A percentile compares a stretch with the other conserved stretches of the same genome.
Conservation (phyloP, 2,329 filamentous ascomycete genomes). For the Mycosphaerella sp. region DNA sequence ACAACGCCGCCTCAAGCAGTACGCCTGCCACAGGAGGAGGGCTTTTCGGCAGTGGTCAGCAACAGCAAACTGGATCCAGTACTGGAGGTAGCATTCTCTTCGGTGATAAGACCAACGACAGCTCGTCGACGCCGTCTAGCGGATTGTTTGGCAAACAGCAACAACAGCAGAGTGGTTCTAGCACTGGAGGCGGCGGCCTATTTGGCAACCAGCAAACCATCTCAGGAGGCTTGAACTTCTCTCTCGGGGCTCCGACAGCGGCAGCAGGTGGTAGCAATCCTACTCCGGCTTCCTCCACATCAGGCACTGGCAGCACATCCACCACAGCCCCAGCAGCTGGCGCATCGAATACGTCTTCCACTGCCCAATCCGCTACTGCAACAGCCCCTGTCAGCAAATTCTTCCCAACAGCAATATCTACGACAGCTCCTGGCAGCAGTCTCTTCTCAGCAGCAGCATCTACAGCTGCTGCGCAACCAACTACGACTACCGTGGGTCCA, state of each 20-base stretch:
- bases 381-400: not conserved
- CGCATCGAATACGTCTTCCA: not conserved
- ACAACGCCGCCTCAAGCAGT: constrained; percentile 8
- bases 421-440: not conserved
- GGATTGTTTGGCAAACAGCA: constrained; percentile 7
- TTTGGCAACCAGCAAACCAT: not conserved
- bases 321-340: constrained; percentile 1
- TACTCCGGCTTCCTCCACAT: not conserved
- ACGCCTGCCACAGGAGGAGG: constrained; percentile 8
- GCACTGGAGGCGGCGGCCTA: not conserved
- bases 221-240: not conserved
- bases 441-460: not conserved
- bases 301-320: constrained; percentile 1
- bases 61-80: constrained; percentile 8
- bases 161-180: constrained; percentile 8
- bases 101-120: constrained; percentile 1
- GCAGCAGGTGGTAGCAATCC: not conserved
- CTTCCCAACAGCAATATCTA: not conserved
- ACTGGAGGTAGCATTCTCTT: constrained; percentile 12
- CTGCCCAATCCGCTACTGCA: not conserved
- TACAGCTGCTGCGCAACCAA: not conserved
- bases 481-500: not conserved
- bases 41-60: constrained; percentile 13
- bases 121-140: not conserved
- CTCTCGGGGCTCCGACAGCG: no score